Base-by-base conservation (phyloP, 129 eudicot species). In the Lactuca saligna region DNA sequence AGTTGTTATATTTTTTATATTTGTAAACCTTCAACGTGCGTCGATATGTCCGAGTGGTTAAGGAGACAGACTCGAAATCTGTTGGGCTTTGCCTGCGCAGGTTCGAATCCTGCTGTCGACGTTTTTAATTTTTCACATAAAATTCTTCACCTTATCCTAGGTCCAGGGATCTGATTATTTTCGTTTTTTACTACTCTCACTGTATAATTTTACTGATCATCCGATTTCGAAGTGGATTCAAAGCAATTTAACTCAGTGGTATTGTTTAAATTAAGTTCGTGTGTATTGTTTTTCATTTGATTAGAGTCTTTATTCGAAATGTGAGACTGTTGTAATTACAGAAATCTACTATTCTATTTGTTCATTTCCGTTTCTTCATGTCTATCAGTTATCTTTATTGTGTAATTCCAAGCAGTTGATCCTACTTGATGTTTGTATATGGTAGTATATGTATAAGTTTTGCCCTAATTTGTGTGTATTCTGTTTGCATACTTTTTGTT, bases 51-150 rank as follows among this genome's bases (percentile, higher is more conserved):
- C 91, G 96, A 88, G 96, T 88, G 96, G 88, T 88, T 88, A 88
- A 88, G 96, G 91, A 88, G 96, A 88, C 88, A 88, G 91, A 88
- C 91, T 88, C 88, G 91, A 88, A 88, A 85, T 88, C 91, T 88
- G 91, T 85, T 88, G 89, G 91, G 96, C 89, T 82, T 79, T 81
- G 96, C 85, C 91, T 83, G 96, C 96, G 96, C 96, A 88, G 96
- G 91, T 88, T 88, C 95, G 91, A 88, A 88, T 85, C 96, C 96
- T 88, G 88, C 91, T 85, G 96, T 83, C 84, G 96, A 85, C 89
- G 96, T 15, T 38, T 13, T 37, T 35, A 13, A 51, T n/a, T 50
- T 68, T 17, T 42, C 29, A 25, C 29, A 25, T 25, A 1, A 25
- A 25, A 20, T 20, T 20, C 20, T 20, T 20, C 20, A 20, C 20